Base-by-base conservation (phyloP, 1,284 basidiomycete genomes). In the Fistulinella staudtii region DNA sequence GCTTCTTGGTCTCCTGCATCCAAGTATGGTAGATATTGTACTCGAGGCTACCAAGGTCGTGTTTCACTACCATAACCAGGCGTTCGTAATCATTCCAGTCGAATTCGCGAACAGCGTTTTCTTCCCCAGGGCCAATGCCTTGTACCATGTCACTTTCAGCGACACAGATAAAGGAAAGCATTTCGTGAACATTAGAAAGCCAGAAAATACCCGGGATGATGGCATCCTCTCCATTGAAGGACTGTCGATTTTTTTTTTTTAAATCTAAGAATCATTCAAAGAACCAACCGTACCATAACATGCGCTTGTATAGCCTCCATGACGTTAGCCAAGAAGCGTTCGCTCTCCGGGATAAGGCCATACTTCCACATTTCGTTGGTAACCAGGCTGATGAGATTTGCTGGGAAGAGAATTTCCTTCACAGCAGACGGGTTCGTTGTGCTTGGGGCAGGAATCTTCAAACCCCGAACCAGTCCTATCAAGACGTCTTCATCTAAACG, bases 281-380 rank as follows among this genome's bases (percentile, higher is more conserved):
- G 33, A 21, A 61, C 87, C 58, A 52, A n/a, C n/a, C n/a, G n/a
- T n/a, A 93, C 93, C 94, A 99, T 98, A 53, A 99, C 93, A 69
- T 98, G 93, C 30, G 87, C 80, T 72, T 99, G 96, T 51, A 99
- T 89, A 14, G 88, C 90, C 67, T 98, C 94, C 95, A 99, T 99
- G 46, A 99, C 91, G 61, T 97, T 98, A 30, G 96, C 96, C 49
- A 99, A 75, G 80, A 99, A 99, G 29, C 94, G 79, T 67, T 99
- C 96, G 67, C 93, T 96, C 67, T 99, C 95, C 21, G 85, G 79
- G 56, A 99, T 97, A 58, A 99, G 81, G 22, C 94, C 93, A 60
- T 97, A 93, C 71, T 98, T 98, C 96, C 96, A 99, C 95, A 99
- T 99, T 70, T 99, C 96, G 67, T 99, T 99, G 17, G 93, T 96